A percentile compares a stretch with the other conserved stretches of the same genome.
Evolutionary conservation across 495 filamentous ascomycete genomes (phyloP).

Genomic region (Penicillium samsonianum): DNA sequence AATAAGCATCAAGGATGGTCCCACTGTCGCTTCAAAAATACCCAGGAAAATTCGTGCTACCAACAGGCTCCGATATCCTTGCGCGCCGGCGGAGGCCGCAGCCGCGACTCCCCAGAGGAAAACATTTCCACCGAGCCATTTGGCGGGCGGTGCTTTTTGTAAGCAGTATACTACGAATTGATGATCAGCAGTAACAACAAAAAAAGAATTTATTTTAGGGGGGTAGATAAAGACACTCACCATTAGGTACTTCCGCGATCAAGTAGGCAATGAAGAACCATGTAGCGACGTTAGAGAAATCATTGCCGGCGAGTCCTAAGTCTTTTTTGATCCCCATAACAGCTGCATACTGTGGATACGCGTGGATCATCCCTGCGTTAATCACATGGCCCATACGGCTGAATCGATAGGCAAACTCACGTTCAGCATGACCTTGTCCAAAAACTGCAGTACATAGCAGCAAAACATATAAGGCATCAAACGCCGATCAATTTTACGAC

Average conservation of each 20-base stretch:
- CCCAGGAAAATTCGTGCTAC: conserved; percentile 59
- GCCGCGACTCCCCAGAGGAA: conserved; percentile 48
- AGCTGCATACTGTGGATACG: conserved; percentile 47
- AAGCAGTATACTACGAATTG: conserved; percentile 30
- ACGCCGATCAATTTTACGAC: conserved; percentile 50
- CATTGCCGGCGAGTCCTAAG: conserved; percentile 49
- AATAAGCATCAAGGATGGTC: conserved; percentile 55
- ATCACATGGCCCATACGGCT: neutral
- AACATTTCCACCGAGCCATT: conserved; percentile 55
- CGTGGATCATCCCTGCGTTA: neutral
- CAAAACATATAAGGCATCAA: conserved; percentile 60
- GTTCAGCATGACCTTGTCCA: conserved; percentile 68
- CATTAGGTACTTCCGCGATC: conserved; percentile 57
- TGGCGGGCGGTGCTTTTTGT: conserved; percentile 51
- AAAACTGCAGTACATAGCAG: conserved; percentile 64
- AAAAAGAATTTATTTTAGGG: neutral
- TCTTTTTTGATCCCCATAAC: conserved; percentile 57
- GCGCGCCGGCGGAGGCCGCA: conserved; percentile 26
- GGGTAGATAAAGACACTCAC: conserved; percentile 28
- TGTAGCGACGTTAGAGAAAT: conserved; percentile 56
- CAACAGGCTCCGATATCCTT: conserved; percentile 23
- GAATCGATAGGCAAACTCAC: conserved; percentile 30
- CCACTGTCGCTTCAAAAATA: conserved; percentile 65
- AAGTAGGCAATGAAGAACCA: conserved; percentile 58
- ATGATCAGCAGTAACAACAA: neutral